A percentile compares a stretch with the other conserved stretches of the same genome.
Conservation (phyloP, 805 yeast species). For the Ogataea trehaloabstinens region DNA sequence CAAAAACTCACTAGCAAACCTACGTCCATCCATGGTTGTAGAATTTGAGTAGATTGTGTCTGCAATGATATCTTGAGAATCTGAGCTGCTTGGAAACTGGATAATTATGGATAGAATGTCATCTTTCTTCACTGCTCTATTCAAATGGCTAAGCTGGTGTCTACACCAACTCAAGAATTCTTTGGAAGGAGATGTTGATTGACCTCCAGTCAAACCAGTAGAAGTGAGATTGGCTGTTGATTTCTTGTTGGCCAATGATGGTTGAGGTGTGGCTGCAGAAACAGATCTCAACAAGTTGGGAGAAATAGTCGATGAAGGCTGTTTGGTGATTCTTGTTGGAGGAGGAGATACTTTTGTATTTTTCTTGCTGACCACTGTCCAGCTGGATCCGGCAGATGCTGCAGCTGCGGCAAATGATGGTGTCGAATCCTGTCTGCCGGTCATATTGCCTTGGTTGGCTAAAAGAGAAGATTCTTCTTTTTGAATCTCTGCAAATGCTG, state of each 20-base stretch:
- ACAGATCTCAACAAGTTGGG: slow-evolving; percentile 40
- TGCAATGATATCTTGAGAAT: slow-evolving; percentile 80
- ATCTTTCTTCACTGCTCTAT: slow-evolving; percentile 71
- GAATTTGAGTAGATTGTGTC: slow-evolving; percentile 90
- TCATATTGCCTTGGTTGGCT: slow-evolving; percentile 27
- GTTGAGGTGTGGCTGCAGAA: slow-evolving; percentile 27
- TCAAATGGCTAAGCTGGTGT: slow-evolving; percentile 59
- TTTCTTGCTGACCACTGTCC: slow-evolving; percentile 42
- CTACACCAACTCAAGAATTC: slow-evolving; percentile 76
- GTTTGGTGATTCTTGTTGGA: slow-evolving; percentile 13
- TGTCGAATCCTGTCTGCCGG: slow-evolving; percentile 20
- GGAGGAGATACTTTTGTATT: slow-evolving; percentile 27
- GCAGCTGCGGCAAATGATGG: slow-evolving; percentile 28
- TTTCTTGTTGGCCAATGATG: slow-evolving; percentile 13
- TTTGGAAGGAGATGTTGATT: slow-evolving; percentile 47
- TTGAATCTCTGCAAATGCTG: slow-evolving; percentile 59
- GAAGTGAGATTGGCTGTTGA: slow-evolving; percentile 5
- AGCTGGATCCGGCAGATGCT: slow-evolving; percentile 19
- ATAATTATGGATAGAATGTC: slow-evolving; percentile 79
- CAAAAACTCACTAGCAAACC: slow-evolving; percentile 88
- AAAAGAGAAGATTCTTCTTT: slow-evolving; percentile 45
- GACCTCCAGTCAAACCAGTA: slow-evolving; percentile 8
- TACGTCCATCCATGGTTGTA: slow-evolving; percentile 88
- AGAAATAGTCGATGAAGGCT: slow-evolving; percentile 20
- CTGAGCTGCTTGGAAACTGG: slow-evolving; percentile 72